A percentile compares a stretch with the other conserved stretches of the same genome.
These are phyloP conservation scores for Ephemerocybe angulata DNA, from an alignment of 768 basidiomycete species.

Conservation along the genomic window DNA sequence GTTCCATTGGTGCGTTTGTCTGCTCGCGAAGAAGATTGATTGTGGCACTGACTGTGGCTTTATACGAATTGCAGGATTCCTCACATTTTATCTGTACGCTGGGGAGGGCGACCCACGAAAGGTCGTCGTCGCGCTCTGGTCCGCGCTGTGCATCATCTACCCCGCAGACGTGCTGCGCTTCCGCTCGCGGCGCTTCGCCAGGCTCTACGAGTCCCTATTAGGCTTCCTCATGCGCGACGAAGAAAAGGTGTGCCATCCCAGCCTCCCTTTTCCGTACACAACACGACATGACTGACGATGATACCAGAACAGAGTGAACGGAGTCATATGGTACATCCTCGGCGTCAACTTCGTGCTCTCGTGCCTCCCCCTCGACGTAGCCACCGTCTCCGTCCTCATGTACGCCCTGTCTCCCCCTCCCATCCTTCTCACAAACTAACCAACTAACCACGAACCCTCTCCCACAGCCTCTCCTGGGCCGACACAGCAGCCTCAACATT, in stretches of 20 bases:
- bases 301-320: conserved; percentile 72
- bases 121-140: conserved; percentile 61
- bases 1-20: conserved; percentile 81
- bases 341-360: conserved; percentile 77
- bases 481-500: conserved; percentile 92
- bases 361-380: conserved; percentile 80
- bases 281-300: conserved; percentile 4
- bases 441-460: conserved; percentile 1
- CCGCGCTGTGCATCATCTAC: conserved; percentile 62
- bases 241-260: conserved; percentile 55
- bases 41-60: too few relatives aligned
- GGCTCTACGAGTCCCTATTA: conserved; percentile 63
- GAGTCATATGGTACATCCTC: conserved; percentile 87
- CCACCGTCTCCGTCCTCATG: conserved; percentile 88
- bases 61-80: conserved; percentile 35
- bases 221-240: conserved; percentile 90
- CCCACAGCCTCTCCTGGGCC: conserved; percentile 83
- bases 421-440: background rate
- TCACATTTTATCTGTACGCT: conserved; percentile 40
- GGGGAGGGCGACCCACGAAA: conserved; percentile 58
- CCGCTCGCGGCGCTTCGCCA: conserved; percentile 57
- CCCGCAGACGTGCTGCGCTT: conserved; percentile 78
- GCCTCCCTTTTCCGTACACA: background rate
- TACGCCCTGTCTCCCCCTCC: conserved; percentile 36
- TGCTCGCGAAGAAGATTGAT: too few relatives aligned